Evolutionary conservation across 441 rosid genomes (phyloP).

Genomic region (Adansonia gregorii): DNA sequence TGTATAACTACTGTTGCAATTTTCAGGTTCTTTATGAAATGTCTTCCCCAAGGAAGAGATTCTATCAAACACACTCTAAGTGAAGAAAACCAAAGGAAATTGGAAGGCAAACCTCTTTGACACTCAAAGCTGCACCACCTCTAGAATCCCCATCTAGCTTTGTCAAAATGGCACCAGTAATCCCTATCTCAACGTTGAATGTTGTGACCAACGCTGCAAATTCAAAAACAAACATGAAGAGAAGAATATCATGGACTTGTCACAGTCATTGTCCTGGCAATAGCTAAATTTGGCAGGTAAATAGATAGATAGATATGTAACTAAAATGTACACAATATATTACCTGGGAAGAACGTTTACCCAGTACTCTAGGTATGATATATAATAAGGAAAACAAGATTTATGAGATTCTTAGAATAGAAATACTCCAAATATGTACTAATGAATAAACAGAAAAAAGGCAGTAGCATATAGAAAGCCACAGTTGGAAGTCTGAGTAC

Average conservation of each 20-base stretch:
- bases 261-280: constrained; percentile 6
- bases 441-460: background rate
- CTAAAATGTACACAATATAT: background rate
- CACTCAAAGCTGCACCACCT: constrained; percentile 99
- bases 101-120: constrained; percentile 74
- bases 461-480: background rate
- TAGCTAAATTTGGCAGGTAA: constrained; percentile 10
- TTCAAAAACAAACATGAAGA: constrained; percentile 28
- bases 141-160: constrained; percentile 99
- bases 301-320: constrained; percentile 19
- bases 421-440: background rate
- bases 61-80: constrained; percentile 15
- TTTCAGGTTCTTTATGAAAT: constrained; percentile 15
- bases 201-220: constrained; percentile 85
- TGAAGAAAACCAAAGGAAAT: constrained; percentile 22
- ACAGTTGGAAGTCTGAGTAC: constrained; percentile 41
- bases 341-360: constrained; percentile 3
- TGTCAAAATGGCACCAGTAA: constrained; percentile 96
- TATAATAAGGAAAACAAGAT: background rate
- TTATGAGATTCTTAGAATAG: background rate
- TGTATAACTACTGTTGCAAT: constrained; percentile 1
- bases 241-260: constrained; percentile 21
- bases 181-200: constrained; percentile 96
- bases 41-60: background rate
- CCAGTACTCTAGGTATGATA: background rate